Base-by-base conservation (phyloP, 208 protist genomes). In the Crithidia brevicula region DNA sequence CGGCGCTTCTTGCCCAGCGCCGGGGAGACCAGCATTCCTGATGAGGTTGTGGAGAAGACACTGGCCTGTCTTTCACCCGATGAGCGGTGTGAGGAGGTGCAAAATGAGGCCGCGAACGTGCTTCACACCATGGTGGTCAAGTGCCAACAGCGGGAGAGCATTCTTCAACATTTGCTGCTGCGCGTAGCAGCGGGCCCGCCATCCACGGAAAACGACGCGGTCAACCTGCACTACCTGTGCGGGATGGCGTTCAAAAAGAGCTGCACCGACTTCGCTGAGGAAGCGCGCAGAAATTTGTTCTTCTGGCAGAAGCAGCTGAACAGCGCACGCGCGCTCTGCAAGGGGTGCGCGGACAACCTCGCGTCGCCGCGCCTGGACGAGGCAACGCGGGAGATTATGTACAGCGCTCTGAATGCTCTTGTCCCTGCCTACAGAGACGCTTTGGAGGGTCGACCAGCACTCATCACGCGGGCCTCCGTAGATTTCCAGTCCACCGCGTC, bases 191-290 rank as follows among this genome's bases (percentile, higher is more conserved):
- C 50, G 15, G 52, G 52, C 20, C 56, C 52, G 5, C 45, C 46
- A 15, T 49, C 56, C 18, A 50, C 72, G 27, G 54, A 72, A 20
- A 51, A 42, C 43, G 67, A 83, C 52, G 46, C 34, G 28, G 68
- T 25, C 16, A 74, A 83, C 30, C 43, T 80, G 60, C 67, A 62
- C 13, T 82, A 88, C 45, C 77, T 83, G 45, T 70, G 74, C 34
- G 63, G 69, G 6, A 76, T 85, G 73, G 72, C 82, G 16, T 69
- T 91, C 34, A 85, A 79, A 45, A 68, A 74, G 25, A 67, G 71
- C 50, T 81, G 72, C 27, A 30, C 76, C 23, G 71, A 75, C 27
- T 69, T 91, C 43, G 72, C 74, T 1, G 74, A 74, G 13, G 76
- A 68, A 50, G 77, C 78, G 13, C 78, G 73, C 47, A 50, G 64